Evolutionary conservation across 257 asterid genomes (phyloP).

Genomic region (Primulina tabacum): DNA sequence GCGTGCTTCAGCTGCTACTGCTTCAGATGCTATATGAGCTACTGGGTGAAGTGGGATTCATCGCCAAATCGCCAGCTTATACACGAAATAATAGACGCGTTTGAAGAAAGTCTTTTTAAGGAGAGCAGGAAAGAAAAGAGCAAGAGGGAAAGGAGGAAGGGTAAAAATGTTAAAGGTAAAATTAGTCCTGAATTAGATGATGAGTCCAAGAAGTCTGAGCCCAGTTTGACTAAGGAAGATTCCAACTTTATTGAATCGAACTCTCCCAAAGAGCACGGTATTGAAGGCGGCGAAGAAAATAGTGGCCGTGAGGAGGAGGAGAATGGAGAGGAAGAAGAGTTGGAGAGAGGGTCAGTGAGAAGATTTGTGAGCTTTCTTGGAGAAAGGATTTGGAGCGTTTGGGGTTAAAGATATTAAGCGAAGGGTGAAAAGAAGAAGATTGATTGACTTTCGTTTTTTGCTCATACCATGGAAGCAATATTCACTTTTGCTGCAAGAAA

Average conservation of each 20-base stretch:
- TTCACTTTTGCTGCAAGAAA: constrained; percentile 36
- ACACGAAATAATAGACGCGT: constrained; percentile 65
- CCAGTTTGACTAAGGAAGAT: constrained; percentile 32
- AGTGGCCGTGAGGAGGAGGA: constrained; percentile 23
- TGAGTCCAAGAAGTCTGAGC: constrained; percentile 32
- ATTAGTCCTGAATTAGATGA: constrained; percentile 20
- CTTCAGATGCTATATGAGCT: constrained; percentile 68
- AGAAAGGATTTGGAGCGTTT: constrained; percentile 70
- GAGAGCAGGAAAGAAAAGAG: constrained; percentile 37
- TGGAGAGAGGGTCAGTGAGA: constrained; percentile 55
- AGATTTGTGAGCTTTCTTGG: constrained; percentile 64
- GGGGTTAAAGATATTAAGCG: constrained; percentile 39
- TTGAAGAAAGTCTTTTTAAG: constrained; percentile 47
- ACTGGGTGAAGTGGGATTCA: constrained; percentile 72
- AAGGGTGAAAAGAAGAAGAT: constrained; percentile 20
- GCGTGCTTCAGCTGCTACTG: constrained; percentile 58
- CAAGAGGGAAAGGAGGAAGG: constrained; percentile 44
- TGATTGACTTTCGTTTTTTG: constrained; percentile 23
- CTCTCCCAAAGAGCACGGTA: constrained; percentile 25
- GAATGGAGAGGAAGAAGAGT: constrained; percentile 35
- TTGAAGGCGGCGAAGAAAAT: constrained; percentile 16
- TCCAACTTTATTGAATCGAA: constrained; percentile 25
- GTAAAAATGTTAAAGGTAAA: constrained; percentile 28
- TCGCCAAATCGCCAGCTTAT: constrained; percentile 72
- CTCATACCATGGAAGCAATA: constrained; percentile 26